Conservation (phyloP, 306 rosid species). For the Medicago lupulina region DNA sequence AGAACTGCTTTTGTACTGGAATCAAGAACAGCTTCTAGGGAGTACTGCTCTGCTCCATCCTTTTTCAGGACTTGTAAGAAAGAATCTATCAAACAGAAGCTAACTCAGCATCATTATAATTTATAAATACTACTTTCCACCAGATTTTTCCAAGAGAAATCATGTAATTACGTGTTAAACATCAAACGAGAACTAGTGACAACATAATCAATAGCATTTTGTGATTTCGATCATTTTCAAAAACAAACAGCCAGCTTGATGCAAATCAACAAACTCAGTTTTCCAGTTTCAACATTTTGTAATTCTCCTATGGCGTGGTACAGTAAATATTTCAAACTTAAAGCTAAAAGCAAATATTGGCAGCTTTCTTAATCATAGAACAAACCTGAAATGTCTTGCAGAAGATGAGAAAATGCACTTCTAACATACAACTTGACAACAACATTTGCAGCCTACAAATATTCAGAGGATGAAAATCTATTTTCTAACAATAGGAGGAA, state of each 20-base stretch:
- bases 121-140: conserved; percentile 11
- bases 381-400: conserved; percentile 68
- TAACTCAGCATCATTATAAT: conserved; percentile 27
- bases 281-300: conserved; percentile 8
- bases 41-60: conserved; percentile 60
- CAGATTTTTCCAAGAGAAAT: conserved; percentile 22
- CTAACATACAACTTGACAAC: conserved; percentile 54
- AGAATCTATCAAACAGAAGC: conserved; percentile 64
- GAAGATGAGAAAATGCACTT: conserved; percentile 73
- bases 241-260: conserved; percentile 26
- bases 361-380: conserved; percentile 41
- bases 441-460: conserved; percentile 66
- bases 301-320: conserved; percentile 21
- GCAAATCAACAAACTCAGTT: conserved; percentile 14
- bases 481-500: conserved; percentile 25
- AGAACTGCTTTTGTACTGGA: conserved; percentile 77
- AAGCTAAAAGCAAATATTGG: conserved; percentile 34
- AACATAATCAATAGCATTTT: conserved; percentile 33
- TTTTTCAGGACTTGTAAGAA: conserved; percentile 71
- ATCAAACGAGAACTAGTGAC: conserved; percentile 19
- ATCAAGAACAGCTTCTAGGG: conserved; percentile 72
- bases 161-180: conserved; percentile 16
- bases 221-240: conserved; percentile 15
- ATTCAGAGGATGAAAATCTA: conserved; percentile 36
- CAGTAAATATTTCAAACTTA: conserved; percentile 30